phyloP scores from a whole-genome alignment of 176 grass and related monocot genomes.

The Triticum timopheevii region DNA sequence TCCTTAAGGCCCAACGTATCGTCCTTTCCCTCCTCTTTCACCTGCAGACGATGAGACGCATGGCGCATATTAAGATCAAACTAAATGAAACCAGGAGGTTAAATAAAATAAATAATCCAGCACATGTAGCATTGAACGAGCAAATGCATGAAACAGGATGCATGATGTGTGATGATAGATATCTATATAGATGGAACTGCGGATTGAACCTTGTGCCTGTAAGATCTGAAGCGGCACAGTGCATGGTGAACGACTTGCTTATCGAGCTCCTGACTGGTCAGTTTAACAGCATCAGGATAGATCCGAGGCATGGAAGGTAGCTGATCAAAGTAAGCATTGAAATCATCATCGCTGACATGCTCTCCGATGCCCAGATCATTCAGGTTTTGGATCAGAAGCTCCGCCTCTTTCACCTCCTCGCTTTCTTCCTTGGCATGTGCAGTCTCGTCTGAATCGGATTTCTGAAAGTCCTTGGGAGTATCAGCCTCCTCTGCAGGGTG shows the following conservation, averaged over 20 bases:
- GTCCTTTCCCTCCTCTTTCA: background rate
- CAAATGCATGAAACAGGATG: background rate
- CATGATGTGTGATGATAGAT: background rate
- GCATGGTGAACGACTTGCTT: background rate
- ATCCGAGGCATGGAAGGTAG: background rate
- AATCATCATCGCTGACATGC: background rate
- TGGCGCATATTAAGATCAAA: background rate
- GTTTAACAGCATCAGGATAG: background rate
- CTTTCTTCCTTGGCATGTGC: background rate
- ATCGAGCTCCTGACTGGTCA: background rate
- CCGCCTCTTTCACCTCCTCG: background rate
- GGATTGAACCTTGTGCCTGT: background rate
- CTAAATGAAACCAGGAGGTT: background rate
- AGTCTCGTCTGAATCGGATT: background rate
- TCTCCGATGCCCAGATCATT: background rate
- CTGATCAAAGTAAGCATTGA: background rate
- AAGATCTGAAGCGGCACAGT: slow-evolving; percentile 7
- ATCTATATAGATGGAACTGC: background rate
- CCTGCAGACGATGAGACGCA: background rate
- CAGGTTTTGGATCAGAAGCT: background rate
- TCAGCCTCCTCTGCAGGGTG: background rate
- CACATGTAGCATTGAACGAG: background rate
- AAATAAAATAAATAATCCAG: background rate
- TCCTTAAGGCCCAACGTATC: background rate
- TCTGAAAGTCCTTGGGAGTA: background rate